Conservation (phyloP, 495 filamentous ascomycete species). For the Tuber aestivum region DNA sequence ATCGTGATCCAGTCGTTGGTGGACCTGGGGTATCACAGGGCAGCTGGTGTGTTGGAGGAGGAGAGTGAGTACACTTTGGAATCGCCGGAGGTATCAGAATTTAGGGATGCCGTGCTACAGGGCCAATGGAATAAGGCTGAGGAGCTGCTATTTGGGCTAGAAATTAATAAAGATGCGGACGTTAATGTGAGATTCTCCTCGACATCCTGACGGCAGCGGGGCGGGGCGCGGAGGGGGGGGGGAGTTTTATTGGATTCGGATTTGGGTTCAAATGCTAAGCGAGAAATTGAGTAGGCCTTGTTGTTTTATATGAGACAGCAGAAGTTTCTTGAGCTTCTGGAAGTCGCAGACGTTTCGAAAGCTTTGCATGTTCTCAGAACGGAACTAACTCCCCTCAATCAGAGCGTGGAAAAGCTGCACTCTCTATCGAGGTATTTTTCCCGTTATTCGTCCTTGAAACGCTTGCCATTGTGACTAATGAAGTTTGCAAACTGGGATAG, state of each 20-base stretch:
- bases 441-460: constrained; percentile 7
- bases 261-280: constrained; percentile 48
- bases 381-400: constrained; percentile 82
- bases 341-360: constrained; percentile 62
- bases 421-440: constrained; percentile 66
- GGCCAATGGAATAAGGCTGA: constrained; percentile 85
- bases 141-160: constrained; percentile 61
- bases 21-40: constrained; percentile 75
- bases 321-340: constrained; percentile 89
- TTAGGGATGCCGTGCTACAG: constrained; percentile 70
- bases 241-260: constrained; percentile 45
- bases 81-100: constrained; percentile 73
- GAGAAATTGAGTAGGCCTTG: constrained; percentile 50
- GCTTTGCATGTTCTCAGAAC: constrained; percentile 75
- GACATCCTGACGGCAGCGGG: constrained; percentile 44
- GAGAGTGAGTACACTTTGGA: constrained; percentile 90
- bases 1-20: constrained; percentile 84
- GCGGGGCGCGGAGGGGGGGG: constrained; percentile 42
- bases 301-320: constrained; percentile 81
- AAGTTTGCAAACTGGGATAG: constrained; percentile 44
- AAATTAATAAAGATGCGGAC: constrained; percentile 51
- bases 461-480: constrained; percentile 15
- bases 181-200: constrained; percentile 47
- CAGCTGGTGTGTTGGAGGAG: constrained; percentile 65
- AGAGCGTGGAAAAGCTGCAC: constrained; percentile 69